phyloP scores from a whole-genome alignment of 2,329 filamentous ascomycete species.

The Exophiala sp. region DNA sequence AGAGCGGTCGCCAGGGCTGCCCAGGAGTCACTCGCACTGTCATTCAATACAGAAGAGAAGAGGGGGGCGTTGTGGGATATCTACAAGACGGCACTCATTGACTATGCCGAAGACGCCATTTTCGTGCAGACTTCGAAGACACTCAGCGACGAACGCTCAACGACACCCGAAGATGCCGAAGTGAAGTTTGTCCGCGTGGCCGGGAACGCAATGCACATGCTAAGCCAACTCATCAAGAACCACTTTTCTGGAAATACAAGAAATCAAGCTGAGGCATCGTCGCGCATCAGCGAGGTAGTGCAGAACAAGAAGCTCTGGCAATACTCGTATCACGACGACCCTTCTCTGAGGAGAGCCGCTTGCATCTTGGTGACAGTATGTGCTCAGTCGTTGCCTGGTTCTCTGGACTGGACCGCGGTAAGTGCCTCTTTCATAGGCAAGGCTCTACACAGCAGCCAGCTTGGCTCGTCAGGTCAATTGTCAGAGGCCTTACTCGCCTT shows the following conservation, averaged over 20 bases:
- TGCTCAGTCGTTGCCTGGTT: constrained; percentile 46
- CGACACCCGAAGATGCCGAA: constrained; percentile 78
- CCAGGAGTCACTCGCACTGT: constrained; percentile 67
- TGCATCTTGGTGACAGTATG: constrained; percentile 55
- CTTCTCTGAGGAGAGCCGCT: constrained; percentile 56
- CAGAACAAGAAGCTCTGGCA: constrained; percentile 60
- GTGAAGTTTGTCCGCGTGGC: constrained; percentile 80
- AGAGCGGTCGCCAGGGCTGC: constrained; percentile 72
- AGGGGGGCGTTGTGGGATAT: constrained; percentile 70
- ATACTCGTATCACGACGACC: constrained; percentile 54
- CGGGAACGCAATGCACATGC: constrained; percentile 55
- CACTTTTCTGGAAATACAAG: constrained; percentile 25
- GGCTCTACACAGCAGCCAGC: constrained; percentile 68
- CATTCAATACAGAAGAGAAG: constrained; percentile 80
- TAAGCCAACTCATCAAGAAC: constrained; percentile 50
- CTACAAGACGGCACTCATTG: constrained; percentile 75
- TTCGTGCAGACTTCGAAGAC: constrained; percentile 73
- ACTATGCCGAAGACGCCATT: constrained; percentile 76
- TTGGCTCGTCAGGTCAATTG: constrained; percentile 69
- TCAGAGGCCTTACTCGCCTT: constrained; percentile 64
- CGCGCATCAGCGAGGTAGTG: constrained; percentile 49
- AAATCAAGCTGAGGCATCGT: constrained; percentile 27
- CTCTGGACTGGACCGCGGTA: constrained; percentile 61
- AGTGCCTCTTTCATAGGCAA: constrained; percentile 70
- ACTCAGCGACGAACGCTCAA: constrained; percentile 83